Base-by-base conservation (phyloP, 2,329 filamentous ascomycete genomes). In the Rhexocercosporidium sp. region DNA sequence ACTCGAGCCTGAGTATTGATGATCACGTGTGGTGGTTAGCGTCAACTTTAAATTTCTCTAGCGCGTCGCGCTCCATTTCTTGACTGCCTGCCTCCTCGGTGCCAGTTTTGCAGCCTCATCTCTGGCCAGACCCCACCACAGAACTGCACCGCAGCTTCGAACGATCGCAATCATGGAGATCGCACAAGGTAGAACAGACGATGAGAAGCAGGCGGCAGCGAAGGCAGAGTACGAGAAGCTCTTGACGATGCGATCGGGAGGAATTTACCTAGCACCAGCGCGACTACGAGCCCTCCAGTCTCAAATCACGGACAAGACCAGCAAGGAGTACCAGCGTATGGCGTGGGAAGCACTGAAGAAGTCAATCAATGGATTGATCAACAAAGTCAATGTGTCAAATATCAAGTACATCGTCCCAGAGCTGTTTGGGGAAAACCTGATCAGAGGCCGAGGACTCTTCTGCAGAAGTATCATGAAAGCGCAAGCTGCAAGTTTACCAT, bases 261-360 rank as follows among this genome's bases (percentile, higher is more conserved):
- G 96, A 73, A 97, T 94, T 27, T 99, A 99, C 78, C 97, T 99
- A 69, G 96, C 96, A 22, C 96, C 96, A 0, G 95, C 95, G 62
- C 88, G 93, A 73, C 84, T 99, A 77, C 89, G 94, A 74, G 95
- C 95, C 46, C 87, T 99, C 69, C 96, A 99, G 82, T 93, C 94
- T 62, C 94, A 97, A 81, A 97, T 99, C 79, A 97, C 94, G 69
- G 96, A 99, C 82, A 97, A 97, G 84, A 90, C 87, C 64, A 96
- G 91, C 80, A 96, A 97, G 80, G 96, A 98, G 81, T 98, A 97
- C 78, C 96, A 98, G 85, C 92, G 96, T 75, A 97, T 99, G 93
- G 94, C 94, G 9, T 99, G 96, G 96, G 96, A 99, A 81, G 95
- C 95, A 14, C 83, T 99, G 76, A 99, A 99, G 83, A 99, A 99